phyloP scores from a whole-genome alignment of 2,329 filamentous ascomycete species.

The Botryotinia narcissicola region DNA sequence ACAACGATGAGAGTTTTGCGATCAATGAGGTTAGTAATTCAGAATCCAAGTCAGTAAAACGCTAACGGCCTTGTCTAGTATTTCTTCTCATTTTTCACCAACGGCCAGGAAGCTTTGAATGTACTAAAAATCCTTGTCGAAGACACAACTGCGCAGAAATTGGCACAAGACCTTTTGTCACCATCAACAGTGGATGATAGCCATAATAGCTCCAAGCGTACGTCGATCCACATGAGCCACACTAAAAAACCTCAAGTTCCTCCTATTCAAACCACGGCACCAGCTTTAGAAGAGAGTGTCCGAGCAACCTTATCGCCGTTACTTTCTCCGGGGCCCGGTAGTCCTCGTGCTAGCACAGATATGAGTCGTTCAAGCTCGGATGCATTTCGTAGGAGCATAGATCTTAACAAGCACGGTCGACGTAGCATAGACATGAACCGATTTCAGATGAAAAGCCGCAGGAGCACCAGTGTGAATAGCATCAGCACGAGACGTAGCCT shows the following conservation, averaged over 20 bases:
- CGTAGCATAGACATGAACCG: conserved; percentile 54
- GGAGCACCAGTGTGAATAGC: conserved; percentile 58
- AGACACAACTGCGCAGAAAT: conserved; percentile 38
- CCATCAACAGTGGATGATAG: conserved; percentile 26
- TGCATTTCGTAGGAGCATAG: conserved; percentile 51
- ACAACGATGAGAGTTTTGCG: conserved; percentile 90
- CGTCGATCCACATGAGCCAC: conserved; percentile 27
- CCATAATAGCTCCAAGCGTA: conserved; percentile 31
- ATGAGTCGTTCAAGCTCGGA: conserved; percentile 54
- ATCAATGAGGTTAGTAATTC: conserved; percentile 73
- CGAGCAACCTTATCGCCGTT: conserved; percentile 58
- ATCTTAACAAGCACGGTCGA: conserved; percentile 41
- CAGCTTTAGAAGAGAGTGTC: conserved; percentile 52
- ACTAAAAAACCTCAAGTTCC: conserved; percentile 25
- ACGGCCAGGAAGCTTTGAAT: conserved; percentile 78
- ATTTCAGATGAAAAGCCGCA: conserved; percentile 45
- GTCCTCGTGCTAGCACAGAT: conserved; percentile 56
- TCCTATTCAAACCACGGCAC: conserved; percentile 30
- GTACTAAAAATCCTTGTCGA: conserved; percentile 55
- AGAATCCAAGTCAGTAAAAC: conserved; percentile 10
- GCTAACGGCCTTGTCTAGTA: conserved; percentile 57
- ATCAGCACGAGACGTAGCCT: conserved; percentile 48
- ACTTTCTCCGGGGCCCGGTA: conserved; percentile 42
- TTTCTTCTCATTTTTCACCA: conserved; percentile 93
- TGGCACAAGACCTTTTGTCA: conserved; percentile 35